These are phyloP conservation scores for Fusarium sublunatum DNA, from an alignment of 2,329 filamentous ascomycete genomes.

Conservation along the genomic window DNA sequence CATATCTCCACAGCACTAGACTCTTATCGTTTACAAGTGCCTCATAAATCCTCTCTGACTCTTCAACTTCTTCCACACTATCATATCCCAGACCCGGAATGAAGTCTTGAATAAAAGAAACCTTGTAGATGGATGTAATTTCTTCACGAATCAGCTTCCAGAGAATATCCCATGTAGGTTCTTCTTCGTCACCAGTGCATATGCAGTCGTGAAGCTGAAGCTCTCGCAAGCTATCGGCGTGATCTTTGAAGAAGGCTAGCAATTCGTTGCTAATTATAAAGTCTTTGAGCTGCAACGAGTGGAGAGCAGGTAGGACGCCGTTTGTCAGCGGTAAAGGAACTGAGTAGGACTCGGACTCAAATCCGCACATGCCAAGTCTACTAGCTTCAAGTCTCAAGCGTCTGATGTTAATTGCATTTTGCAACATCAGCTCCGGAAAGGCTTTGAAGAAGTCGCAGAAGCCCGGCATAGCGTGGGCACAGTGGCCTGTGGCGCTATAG, in stretches of 20 bases:
- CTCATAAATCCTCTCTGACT: not conserved
- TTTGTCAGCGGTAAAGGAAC: not conserved
- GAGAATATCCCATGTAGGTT: not conserved
- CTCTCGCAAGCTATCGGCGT: not conserved
- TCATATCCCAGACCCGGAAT: not conserved
- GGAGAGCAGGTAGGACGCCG: accelerated
- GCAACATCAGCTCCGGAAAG: not conserved
- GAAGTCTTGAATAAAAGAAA: not conserved
- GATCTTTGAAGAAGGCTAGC: not conserved
- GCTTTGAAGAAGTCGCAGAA: not conserved
- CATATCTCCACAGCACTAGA: conserved; percentile 10
- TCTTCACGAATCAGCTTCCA: not conserved
- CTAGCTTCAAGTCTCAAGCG: not conserved
- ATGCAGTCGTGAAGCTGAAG: conserved; percentile 3
- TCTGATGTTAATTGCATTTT: not conserved
- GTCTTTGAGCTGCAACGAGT: not conserved
- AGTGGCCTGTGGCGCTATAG: not conserved
- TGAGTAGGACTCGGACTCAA: accelerated
- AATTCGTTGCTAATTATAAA: not conserved
- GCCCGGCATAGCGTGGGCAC: accelerated
- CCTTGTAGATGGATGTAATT: accelerated
- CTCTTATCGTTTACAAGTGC: not conserved
- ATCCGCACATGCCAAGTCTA: not conserved
- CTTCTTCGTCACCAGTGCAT: not conserved
- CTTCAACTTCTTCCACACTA: not conserved